Base-by-base conservation (phyloP, 306 rosid species). In the Acmispon strigosus region DNA sequence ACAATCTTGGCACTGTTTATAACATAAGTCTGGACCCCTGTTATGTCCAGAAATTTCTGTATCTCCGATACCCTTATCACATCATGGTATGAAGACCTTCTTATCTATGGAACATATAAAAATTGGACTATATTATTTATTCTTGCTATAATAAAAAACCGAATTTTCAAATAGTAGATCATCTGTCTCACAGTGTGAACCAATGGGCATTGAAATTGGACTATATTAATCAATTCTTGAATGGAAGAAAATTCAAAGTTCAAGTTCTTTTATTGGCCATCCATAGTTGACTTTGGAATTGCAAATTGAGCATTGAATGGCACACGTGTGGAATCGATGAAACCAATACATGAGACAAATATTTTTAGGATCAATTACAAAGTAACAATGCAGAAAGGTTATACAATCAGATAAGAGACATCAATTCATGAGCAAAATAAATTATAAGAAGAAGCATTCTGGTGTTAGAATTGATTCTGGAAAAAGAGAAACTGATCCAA, bases 71-170 rank as follows among this genome's bases (percentile, higher is more conserved):
- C 89, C 60, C 92, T 83, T 78, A 87, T 87, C 76, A 87, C 92
- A 81, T 87, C 92, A 83, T 87, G 92, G 82, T 87, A 87, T 22
- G 89, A 87, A 60, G 92, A 87, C 70, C 92, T 87, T 65, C 92
- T 83, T 85, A 87, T 85, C 92, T 87, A 56, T 50, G 2, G 75
- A 37, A 36, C 22, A 29, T 15, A 50, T 4, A 10, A 16, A 39
- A 6, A 34, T 18, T 16, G 3, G 24, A 1, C 24, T 62, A 54
- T 22, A 24, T 17, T 36, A 32, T 49, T 42, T 53, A 32, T n/a
- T 62, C 51, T 51, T 15, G 32, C 32, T 3, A 60, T 34, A 27
- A 41, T 14, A 47, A 45, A 51, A 10, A 49, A 4, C 32, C 58
- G 39, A 34, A 13, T 2, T 69, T 15, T 15, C 8, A 62, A 50